phyloP scores from a whole-genome alignment of 73 alveolate genomes.

The Stentor coeruleus region DNA sequence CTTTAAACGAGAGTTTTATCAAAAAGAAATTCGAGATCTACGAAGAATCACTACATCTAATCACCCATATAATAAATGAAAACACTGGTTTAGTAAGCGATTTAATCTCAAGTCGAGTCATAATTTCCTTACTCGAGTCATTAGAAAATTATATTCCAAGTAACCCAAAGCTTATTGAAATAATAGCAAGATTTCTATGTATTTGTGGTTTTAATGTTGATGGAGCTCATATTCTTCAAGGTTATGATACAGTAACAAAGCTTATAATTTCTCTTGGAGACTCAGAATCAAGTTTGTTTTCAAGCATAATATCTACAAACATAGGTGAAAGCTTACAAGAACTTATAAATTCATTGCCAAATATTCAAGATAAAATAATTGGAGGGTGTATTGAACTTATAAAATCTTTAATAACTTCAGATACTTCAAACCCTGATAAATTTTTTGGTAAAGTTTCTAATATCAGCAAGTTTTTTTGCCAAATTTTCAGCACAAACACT shows the following conservation, averaged over 20 bases:
- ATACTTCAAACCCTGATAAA: neutral
- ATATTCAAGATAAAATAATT: neutral
- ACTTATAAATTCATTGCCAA: neutral
- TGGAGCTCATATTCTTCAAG: neutral
- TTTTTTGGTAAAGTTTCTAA: neutral
- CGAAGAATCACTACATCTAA: neutral
- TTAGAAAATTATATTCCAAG: neutral
- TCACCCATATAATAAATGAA: neutral
- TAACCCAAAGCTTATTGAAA: neutral
- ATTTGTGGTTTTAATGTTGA: neutral
- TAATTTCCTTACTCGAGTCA: neutral
- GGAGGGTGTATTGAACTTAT: slow-evolving; percentile 3
- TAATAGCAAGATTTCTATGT: slow-evolving; percentile 5
- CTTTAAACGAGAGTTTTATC: neutral
- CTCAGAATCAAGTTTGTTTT: neutral
- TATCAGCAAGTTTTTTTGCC: neutral
- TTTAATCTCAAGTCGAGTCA: neutral
- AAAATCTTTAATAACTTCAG: neutral
- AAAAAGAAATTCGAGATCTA: slow-evolving; percentile 1
- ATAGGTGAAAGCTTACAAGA: slow-evolving; percentile 23
- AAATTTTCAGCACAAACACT: neutral
- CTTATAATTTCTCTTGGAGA: neutral
- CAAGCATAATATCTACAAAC: neutral
- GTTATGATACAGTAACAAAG: neutral
- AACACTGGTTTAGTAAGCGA: neutral